phyloP scores from a whole-genome alignment of 1,139 yeast genomes.

The Taiozyma sp. region DNA sequence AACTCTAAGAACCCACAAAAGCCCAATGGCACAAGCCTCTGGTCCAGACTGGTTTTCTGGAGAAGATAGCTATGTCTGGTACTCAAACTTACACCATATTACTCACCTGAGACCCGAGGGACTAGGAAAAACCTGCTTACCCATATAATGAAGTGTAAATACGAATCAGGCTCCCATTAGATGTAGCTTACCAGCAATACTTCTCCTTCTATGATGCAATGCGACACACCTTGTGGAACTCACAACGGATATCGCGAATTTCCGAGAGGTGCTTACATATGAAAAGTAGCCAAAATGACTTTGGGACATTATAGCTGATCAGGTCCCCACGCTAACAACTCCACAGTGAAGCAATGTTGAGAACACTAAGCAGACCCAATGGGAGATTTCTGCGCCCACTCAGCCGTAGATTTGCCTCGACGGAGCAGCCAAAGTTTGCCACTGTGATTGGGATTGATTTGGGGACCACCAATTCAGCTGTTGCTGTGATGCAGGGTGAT shows the following conservation, averaged over 20 bases:
- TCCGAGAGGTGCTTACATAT: not conserved
- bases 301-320: not conserved
- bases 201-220: not conserved
- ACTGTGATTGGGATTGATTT: slow-evolving; percentile 69
- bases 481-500: slow-evolving; percentile 49
- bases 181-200: not conserved
- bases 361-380: not conserved
- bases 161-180: not conserved
- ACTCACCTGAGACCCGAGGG: not conserved
- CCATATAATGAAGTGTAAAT: not conserved
- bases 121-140: not conserved
- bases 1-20: not conserved
- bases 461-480: slow-evolving; percentile 83
- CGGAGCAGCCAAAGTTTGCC: slow-evolving; percentile 5
- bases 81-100: too few relatives aligned
- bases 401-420: not conserved
- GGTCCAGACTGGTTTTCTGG: not conserved
- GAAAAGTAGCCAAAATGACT: too few relatives aligned
- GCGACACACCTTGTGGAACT: not conserved
- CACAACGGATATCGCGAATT: not conserved
- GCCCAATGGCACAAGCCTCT: not conserved
- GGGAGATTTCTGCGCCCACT: not conserved
- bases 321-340: not conserved
- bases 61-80: not conserved
- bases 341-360: not conserved